Percentiles rank a stretch among this genome's conserved stretches.
phyloP scores from a whole-genome alignment of 352 stramenopile genomes.

The Globisporangium nunn region DNA sequence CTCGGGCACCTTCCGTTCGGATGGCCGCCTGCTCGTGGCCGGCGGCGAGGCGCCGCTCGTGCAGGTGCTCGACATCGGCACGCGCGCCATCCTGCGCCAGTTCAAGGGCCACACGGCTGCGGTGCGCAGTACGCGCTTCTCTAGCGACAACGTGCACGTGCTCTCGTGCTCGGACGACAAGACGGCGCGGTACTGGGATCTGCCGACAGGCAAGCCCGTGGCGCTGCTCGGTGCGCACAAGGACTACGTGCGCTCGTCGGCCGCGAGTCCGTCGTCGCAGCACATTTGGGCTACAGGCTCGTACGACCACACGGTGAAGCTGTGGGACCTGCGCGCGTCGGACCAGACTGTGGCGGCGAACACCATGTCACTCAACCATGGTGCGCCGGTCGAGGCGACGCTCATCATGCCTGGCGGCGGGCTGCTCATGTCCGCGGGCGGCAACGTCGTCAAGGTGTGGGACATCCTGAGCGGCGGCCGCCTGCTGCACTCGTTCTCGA shows the following conservation, averaged over 20 bases:
- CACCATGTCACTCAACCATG: conserved; percentile 71
- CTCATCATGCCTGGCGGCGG: conserved; percentile 82
- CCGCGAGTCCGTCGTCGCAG: conserved; percentile 59
- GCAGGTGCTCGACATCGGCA: conserved; percentile 83
- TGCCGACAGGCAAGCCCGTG: conserved; percentile 76
- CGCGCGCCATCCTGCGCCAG: conserved; percentile 73
- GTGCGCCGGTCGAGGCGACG: conserved; percentile 83
- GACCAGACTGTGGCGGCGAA: conserved; percentile 43
- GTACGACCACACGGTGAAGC: conserved; percentile 91
- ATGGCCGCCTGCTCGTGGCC: conserved; percentile 84
- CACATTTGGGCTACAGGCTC: conserved; percentile 85
- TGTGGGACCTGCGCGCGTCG: conserved; percentile 88
- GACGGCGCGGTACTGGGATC: conserved; percentile 83
- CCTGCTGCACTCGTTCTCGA: conserved; percentile 86
- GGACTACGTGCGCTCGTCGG: conserved; percentile 85
- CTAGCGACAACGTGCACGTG: conserved; percentile 79
- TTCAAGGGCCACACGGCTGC: conserved; percentile 83
- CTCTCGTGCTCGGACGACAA: conserved; percentile 89
- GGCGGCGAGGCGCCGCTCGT: conserved; percentile 71
- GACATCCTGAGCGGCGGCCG: conserved; percentile 85
- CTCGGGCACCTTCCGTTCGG: conserved; percentile 77
- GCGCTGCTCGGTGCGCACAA: conserved; percentile 74
- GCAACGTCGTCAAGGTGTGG: conserved; percentile 91
- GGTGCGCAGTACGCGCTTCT: conserved; percentile 76
- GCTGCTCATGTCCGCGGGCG: conserved; percentile 76